Base-by-base conservation (phyloP, 148 eudicot species). In the Fagopyrum homotropicum region DNA sequence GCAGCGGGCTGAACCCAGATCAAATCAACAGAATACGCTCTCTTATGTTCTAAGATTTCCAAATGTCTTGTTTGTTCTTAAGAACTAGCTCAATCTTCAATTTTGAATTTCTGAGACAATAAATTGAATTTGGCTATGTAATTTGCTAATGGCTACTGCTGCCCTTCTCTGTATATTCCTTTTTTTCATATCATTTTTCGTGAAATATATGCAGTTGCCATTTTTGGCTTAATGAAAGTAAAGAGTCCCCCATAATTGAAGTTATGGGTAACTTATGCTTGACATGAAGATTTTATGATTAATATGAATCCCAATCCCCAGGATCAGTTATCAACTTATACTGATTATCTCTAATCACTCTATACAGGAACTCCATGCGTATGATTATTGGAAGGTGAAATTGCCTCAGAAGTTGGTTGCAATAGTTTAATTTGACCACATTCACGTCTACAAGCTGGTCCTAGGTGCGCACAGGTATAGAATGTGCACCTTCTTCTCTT, bases 101-200 rank as follows among this genome's bases (percentile, higher is more conserved):
- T 66, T 63, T 40, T 40, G 71, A 66, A 40, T 43, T 66, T 43
- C 71, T 66, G 71, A 66, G 71, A 66, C 71, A 66, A 40, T 40
- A 40, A 66, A 40, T 4, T 66, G 71, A 40, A 7, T 35, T 66
- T 14, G 71, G 45, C 43, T 66, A 43, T 66, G 68, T 61, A 61
- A 64, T 30, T 64, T 35, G 12, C 70, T 35, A 29, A 64, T 64
- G 45, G 70, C 70, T 64, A 64, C 70, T 64, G 70, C 70, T 12
- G 70, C 44, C 44, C 70, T 64, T 64, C 45, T 64, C 16, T 64
- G 44, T 35, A 35, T 60, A 26, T 60, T 64, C 44, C 5, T 30
- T 35, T 1, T 35, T 35, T 22, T 22, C 26, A 8, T 26, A 29
- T 63, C 45, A 11, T 4, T 64, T 35, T 64, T 35, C 5, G 45